These are phyloP conservation scores for Bonnemaisonia californica DNA, from an alignment of 31 red algal genomes.

Conservation along the genomic window DNA sequence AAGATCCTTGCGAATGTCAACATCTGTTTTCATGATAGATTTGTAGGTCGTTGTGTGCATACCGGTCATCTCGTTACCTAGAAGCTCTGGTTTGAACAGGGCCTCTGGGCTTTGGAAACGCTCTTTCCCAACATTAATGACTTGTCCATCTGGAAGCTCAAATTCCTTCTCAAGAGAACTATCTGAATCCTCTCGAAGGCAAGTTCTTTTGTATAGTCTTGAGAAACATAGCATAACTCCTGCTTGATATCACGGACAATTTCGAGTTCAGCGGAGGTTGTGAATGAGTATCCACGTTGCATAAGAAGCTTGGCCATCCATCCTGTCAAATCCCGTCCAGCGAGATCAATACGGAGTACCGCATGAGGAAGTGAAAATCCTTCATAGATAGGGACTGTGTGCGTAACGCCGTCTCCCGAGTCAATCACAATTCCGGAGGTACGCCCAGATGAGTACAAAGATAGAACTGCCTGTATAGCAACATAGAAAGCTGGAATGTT, in stretches of 20 bases:
- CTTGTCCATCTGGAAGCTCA: conserved; percentile 99
- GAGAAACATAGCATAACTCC: conserved; percentile 85
- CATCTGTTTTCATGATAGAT: conserved; percentile 99
- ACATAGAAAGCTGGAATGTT: conserved; percentile 98
- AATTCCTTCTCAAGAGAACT: conserved; percentile 96
- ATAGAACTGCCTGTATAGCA: conserved; percentile 97
- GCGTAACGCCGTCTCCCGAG: conserved; percentile 99
- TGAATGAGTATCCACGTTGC: conserved; percentile 99
- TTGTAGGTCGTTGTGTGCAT: conserved; percentile 89
- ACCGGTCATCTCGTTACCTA: conserved; percentile 94
- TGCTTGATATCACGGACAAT: conserved; percentile 98
- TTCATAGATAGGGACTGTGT: conserved; percentile 99
- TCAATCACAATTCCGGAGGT: conserved; percentile 99
- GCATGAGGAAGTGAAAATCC: conserved; percentile 97
- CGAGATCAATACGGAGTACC: conserved; percentile 96
- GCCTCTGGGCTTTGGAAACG: conserved; percentile 99
- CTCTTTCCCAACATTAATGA: conserved; percentile 94
- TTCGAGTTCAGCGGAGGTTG: conserved; percentile 97
- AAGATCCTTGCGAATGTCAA: conserved; percentile 99
- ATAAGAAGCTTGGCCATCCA: conserved; percentile 97
- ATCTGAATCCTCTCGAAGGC: conserved; percentile 57
- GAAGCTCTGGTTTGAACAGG: conserved; percentile 95
- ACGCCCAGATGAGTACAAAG: conserved; percentile 98
- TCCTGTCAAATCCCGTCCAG: conserved; percentile 97
- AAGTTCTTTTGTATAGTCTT: conserved; percentile 91